Conservation (phyloP, 2,329 filamentous ascomycete species). For the Phyllosticta capitalensis region DNA sequence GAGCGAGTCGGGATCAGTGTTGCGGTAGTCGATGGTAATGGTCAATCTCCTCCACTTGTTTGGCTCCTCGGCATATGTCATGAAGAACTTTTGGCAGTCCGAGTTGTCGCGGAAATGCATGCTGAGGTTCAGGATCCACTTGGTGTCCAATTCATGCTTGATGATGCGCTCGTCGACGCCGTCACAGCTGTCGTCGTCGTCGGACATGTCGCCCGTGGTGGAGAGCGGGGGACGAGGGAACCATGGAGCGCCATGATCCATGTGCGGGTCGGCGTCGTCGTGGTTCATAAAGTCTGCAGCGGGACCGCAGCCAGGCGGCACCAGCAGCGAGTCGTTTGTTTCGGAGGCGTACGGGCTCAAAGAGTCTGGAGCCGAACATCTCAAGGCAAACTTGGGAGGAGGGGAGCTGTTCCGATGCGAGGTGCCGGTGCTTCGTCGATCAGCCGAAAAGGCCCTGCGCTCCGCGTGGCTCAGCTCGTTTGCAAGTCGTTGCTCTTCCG, state of each 20-base stretch:
- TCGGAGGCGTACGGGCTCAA: slow-evolving; percentile 20
- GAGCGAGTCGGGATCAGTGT: slow-evolving; percentile 68
- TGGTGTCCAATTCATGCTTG: slow-evolving; percentile 71
- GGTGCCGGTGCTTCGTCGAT: slow-evolving; percentile 28
- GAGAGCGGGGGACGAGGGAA: slow-evolving; percentile 16
- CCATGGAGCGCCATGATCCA: slow-evolving; percentile 15
- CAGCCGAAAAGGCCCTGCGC: slow-evolving; percentile 56
- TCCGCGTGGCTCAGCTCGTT: slow-evolving; percentile 52
- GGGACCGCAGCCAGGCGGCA: not conserved
- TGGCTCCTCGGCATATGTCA: slow-evolving; percentile 78
- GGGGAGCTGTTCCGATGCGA: slow-evolving; percentile 36
- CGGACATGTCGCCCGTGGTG: slow-evolving; percentile 20
- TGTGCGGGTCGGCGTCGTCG: slow-evolving; percentile 19
- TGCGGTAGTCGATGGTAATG: slow-evolving; percentile 84
- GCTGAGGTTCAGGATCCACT: slow-evolving; percentile 94
- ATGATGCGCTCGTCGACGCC: slow-evolving; percentile 51
- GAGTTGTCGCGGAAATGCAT: slow-evolving; percentile 97
- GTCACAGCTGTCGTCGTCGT: slow-evolving; percentile 24
- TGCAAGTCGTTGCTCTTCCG: not conserved
- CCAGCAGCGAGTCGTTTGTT: slow-evolving; percentile 10
- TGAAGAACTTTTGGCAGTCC: slow-evolving; percentile 92
- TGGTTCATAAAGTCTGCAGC: slow-evolving; percentile 18
- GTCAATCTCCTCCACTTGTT: slow-evolving; percentile 80
- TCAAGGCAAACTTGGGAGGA: slow-evolving; percentile 26
- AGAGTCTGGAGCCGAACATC: slow-evolving; percentile 31